Evolutionary conservation across 495 filamentous ascomycete genomes (phyloP), one percentile per base, ranked within the genome.

Genomic region (Glutinoglossum americanum): DNA sequence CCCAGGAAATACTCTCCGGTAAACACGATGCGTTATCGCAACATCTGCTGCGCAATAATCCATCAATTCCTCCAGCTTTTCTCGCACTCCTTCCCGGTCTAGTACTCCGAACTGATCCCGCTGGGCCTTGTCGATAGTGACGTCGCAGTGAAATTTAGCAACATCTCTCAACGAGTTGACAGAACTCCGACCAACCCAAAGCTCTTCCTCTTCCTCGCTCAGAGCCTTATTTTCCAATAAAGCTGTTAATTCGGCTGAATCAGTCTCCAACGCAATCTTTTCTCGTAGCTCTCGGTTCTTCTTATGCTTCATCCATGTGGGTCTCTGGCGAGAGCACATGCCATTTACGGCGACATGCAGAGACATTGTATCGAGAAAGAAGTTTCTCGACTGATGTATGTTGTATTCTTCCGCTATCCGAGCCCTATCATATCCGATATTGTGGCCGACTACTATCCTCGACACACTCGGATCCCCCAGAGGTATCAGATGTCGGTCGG

Each of bases 31-130:
- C 0, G 92, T 96, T 61, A 93, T 80, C 33, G 80, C 81, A 33
- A 96, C 90, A 74, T 99, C 92, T 1, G 88, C 86, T 23, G 93
- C 93, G 65, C 92, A 99, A 69, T 99, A 99, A 65, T 90, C 84
- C 51, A 99, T 72, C 10, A 98, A 73, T 60, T 92, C 82, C 55
- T 90, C 83, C 39, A 95, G 66, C 63, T 82, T 83, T 17, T 63
- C 73, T 39, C 77, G 56, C 9, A 96, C 74, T 4, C 81, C 85
- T 6, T 78, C 70, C 8, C 82, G 74, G 66, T 87, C 80, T 23
- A 92, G 71, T 63, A 87, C 84, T 45, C 87, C 92, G 67, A 99
- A 97, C 15, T 84, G 76, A 64, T 96, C 84, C 57, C 92, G 78
- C 54, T 82, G 77, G 9, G 80, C 79, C 69, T 99, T 99, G 67